Evolutionary conservation across 176 grass and related monocot species (phyloP).

Genomic region (Rhynchospora pubera): DNA sequence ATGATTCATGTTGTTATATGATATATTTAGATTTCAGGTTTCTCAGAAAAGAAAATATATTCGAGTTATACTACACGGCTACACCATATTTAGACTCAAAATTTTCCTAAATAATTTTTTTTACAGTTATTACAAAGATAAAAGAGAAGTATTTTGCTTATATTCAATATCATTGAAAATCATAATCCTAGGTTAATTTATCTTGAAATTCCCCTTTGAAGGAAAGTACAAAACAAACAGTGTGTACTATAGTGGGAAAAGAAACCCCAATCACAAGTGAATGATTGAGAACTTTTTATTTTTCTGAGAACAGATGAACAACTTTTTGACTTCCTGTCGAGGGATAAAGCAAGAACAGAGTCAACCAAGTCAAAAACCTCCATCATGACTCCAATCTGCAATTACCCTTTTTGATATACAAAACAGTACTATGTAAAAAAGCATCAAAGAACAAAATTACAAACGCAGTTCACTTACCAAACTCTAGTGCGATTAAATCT

Average conservation of each 20-base stretch:
- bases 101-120: background rate
- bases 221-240: background rate
- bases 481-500: background rate
- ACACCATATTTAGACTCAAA: background rate
- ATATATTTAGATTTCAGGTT: background rate
- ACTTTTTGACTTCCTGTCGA: conserved; percentile 38
- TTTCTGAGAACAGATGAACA: conserved; percentile 17
- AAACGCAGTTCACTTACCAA: background rate
- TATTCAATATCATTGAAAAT: background rate
- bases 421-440: conserved; percentile 17
- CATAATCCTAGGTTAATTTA: background rate
- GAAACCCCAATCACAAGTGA: conserved; percentile 32
- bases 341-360: conserved; percentile 26
- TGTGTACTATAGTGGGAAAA: background rate
- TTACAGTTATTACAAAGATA: background rate
- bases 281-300: conserved; percentile 57
- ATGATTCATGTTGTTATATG: background rate
- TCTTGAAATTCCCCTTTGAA: background rate
- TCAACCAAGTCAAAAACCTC: conserved; percentile 28
- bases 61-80: background rate
- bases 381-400: conserved; percentile 75
- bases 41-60: background rate
- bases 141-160: background rate
- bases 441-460: background rate
- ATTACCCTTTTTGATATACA: conserved; percentile 18